Evolutionary conservation across 2,329 filamentous ascomycete genomes (phyloP).

Genomic region (Microdochium bolleyi): DNA sequence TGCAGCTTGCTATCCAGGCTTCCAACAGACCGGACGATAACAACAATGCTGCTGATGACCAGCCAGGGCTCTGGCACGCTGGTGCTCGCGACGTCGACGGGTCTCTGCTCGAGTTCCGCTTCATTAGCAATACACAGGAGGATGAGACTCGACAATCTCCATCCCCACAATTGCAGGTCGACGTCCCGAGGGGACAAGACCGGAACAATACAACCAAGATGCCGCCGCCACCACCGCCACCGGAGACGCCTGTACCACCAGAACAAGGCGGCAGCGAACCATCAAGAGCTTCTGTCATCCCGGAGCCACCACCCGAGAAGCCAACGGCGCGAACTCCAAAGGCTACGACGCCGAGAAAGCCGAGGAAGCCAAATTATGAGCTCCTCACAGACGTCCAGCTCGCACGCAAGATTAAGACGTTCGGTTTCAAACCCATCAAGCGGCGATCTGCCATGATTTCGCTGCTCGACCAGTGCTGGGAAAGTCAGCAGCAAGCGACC

Average conservation of each 20-base stretch:
- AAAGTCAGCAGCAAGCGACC: conserved; percentile 38
- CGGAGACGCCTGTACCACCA: not conserved
- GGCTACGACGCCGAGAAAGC: not conserved
- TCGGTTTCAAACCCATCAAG: conserved; percentile 67
- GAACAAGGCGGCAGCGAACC: not conserved
- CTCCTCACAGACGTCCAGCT: conserved; percentile 56
- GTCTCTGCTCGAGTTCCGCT: conserved; percentile 30
- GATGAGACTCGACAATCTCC: not conserved
- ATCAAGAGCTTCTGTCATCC: not conserved
- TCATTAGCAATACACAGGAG: not conserved
- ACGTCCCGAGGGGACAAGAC: too few species aligned
- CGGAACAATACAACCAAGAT: not conserved
- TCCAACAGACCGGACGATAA: conserved; percentile 40
- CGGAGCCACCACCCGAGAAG: not conserved
- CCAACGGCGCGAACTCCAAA: not conserved
- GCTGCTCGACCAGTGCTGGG: conserved; percentile 64
- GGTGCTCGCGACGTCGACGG: conserved; percentile 60
- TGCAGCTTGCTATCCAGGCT: conserved; percentile 52
- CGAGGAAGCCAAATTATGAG: conserved; percentile 46
- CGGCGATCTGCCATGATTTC: conserved; percentile 61
- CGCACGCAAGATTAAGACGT: conserved; percentile 51
- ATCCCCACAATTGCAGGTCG: not conserved
- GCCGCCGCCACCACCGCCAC: not conserved
- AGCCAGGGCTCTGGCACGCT: conserved; percentile 57
- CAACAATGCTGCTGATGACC: conserved; percentile 24